Conservation (phyloP, 1,139 yeast genomes). For the Nakaseomyces glabratus region DNA sequence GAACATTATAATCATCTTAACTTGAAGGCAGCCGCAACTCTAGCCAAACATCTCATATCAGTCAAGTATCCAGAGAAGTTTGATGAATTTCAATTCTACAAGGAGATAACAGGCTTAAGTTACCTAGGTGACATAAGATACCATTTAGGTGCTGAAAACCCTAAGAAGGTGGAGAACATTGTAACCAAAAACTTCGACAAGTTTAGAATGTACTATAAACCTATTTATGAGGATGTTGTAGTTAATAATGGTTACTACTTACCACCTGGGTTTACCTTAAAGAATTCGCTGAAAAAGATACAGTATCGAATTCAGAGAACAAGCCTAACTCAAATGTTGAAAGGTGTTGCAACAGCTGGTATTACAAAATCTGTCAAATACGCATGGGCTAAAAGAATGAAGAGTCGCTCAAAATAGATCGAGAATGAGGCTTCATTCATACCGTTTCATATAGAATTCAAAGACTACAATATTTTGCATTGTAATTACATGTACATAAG, state of each 20-base stretch:
- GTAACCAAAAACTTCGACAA: constrained; percentile 64
- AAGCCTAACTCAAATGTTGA: constrained; percentile 64
- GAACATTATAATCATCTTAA: constrained; percentile 67
- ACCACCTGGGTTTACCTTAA: constrained; percentile 33
- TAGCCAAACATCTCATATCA: constrained; percentile 53
- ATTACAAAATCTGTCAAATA: constrained; percentile 59
- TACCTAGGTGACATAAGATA: constrained; percentile 89
- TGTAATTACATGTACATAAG: too few relatives aligned
- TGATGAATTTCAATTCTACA: constrained; percentile 59
- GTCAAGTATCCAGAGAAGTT: constrained; percentile 34
- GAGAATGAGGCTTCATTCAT: too few relatives aligned
- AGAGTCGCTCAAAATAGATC: constrained; percentile 10
- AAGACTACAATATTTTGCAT: too few relatives aligned
- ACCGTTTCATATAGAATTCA: too few relatives aligned
- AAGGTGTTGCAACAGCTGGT: constrained; percentile 88
- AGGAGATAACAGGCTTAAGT: constrained; percentile 69
- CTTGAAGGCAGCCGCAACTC: constrained; percentile 64
- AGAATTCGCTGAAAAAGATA: constrained; percentile 36
- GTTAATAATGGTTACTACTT: constrained; percentile 28
- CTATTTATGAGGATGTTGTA: constrained; percentile 44
- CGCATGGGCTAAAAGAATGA: constrained; percentile 61
- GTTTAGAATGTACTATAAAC: constrained; percentile 65
- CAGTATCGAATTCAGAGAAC: constrained; percentile 57
- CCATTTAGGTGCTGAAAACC: constrained; percentile 84
- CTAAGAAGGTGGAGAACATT: constrained; percentile 76